Conservation (phyloP, 2,329 filamentous ascomycete species). For the Fusarium tjaetaba region DNA sequence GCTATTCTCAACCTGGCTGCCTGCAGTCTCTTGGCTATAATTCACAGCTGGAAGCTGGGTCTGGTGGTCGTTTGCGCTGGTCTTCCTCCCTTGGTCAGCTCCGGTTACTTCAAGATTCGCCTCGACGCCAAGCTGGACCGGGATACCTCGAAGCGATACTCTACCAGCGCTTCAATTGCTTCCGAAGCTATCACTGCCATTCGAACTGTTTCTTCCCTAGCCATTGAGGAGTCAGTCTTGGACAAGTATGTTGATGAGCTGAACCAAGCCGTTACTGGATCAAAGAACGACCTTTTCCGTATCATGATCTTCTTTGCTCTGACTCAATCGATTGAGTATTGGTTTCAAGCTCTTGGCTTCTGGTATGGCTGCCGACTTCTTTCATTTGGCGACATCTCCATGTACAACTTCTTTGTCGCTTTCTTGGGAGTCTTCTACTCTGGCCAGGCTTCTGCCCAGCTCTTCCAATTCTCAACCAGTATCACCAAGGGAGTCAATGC, state of each 20-base stretch:
- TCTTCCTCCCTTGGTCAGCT: slow-evolving; percentile 49
- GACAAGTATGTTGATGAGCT: slow-evolving; percentile 46
- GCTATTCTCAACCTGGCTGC: slow-evolving; percentile 50
- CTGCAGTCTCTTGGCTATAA: slow-evolving; percentile 55
- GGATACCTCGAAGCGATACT: slow-evolving; percentile 47
- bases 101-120: slow-evolving; percentile 53
- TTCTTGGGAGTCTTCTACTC: slow-evolving; percentile 62
- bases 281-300: slow-evolving; percentile 45
- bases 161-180: slow-evolving; percentile 54
- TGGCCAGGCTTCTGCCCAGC: slow-evolving; percentile 52
- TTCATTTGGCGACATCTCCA: slow-evolving; percentile 58
- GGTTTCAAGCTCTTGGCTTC: slow-evolving; percentile 54
- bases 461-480: slow-evolving; percentile 60
- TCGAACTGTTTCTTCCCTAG: slow-evolving; percentile 54
- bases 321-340: slow-evolving; percentile 51
- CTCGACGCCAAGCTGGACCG: slow-evolving; percentile 54
- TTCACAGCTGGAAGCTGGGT: slow-evolving; percentile 59
- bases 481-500: slow-evolving; percentile 61
- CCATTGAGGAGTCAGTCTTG: slow-evolving; percentile 51
- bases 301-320: slow-evolving; percentile 52
- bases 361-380: slow-evolving; percentile 54
- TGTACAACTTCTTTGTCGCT: slow-evolving; percentile 62
- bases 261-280: slow-evolving; percentile 44
- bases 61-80: slow-evolving; percentile 58
- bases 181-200: slow-evolving; percentile 55